Conservation (phyloP, 1,284 basidiomycete genomes). For the Marasmius sp. region DNA sequence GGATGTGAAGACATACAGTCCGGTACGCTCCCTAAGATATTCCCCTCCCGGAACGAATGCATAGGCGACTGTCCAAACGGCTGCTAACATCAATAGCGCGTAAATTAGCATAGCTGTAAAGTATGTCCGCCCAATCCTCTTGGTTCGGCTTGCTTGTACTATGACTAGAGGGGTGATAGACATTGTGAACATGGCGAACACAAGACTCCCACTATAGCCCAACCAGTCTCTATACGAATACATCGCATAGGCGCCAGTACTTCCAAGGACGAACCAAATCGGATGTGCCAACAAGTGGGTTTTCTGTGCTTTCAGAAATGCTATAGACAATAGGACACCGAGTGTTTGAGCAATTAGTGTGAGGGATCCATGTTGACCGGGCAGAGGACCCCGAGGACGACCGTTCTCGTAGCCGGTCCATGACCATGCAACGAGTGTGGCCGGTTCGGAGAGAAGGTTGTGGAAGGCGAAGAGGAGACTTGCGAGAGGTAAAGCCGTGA, state of each 20-base stretch:
- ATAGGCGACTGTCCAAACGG: constrained; percentile 88
- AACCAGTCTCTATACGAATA: constrained; percentile 70
- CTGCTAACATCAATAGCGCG: constrained; percentile 66
- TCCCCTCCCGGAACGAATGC: constrained; percentile 89
- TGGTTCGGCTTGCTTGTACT: constrained; percentile 35
- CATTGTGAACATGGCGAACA: constrained; percentile 68
- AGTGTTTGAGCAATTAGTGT: constrained; percentile 67
- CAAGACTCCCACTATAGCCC: constrained; percentile 74
- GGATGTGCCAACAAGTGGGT: constrained; percentile 40
- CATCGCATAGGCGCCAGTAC: constrained; percentile 54
- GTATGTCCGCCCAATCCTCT: constrained; percentile 47
- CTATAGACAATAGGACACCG: constrained; percentile 50
- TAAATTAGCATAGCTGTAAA: constrained; percentile 64
- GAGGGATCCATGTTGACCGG: constrained; percentile 71
- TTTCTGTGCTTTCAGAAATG: constrained; percentile 5
- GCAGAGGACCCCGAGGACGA: constrained; percentile 71
- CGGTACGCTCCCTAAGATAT: constrained; percentile 80
- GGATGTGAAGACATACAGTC: constrained; percentile 46
- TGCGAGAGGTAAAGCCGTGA: constrained; percentile 65
- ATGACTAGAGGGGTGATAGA: constrained; percentile 62
- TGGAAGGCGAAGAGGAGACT: constrained; percentile 78
- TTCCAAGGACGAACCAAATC: constrained; percentile 51
- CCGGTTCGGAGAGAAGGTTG: constrained; percentile 76
- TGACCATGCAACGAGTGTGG: constrained; percentile 86
- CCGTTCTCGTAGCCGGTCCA: constrained; percentile 80